Conservation (phyloP, 169 alveolate genomes). For the Plasmodium billcollinsi region DNA sequence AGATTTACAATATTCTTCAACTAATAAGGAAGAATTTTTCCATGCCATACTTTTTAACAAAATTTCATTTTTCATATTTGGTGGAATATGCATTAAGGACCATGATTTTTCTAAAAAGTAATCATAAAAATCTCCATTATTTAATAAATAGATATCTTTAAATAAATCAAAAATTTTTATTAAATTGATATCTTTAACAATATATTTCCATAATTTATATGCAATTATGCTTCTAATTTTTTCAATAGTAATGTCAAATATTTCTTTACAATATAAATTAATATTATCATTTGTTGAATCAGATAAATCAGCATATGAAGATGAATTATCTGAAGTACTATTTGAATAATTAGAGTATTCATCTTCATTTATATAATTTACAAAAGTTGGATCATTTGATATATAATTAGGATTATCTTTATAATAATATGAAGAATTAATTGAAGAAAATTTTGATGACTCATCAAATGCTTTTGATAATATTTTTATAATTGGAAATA, state of each 20-base stretch:
- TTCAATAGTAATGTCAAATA: conserved; percentile 80
- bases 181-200: conserved; percentile 78
- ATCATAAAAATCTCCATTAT: conserved; percentile 78
- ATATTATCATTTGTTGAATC: conserved; percentile 30
- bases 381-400: not conserved
- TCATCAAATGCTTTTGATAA: conserved; percentile 75
- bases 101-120: conserved; percentile 80
- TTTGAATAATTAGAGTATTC: not conserved
- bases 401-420: not conserved
- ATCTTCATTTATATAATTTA: not conserved
- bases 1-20: conserved; percentile 60
- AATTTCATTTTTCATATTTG: conserved; percentile 75
- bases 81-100: conserved; percentile 78
- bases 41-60: conserved; percentile 70
- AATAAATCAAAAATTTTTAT: conserved; percentile 67
- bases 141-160: conserved; percentile 80
- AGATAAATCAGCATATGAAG: conserved; percentile 36
- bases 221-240: conserved; percentile 79
- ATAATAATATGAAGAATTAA: not conserved
- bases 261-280: conserved; percentile 50
- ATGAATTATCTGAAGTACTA: conserved; percentile 1
- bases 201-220: conserved; percentile 78
- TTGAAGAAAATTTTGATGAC: not conserved
- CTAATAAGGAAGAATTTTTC: conserved; percentile 63
- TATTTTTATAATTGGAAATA: conserved; percentile 69